A percentile compares a stretch with the other conserved stretches of the same genome.
These are phyloP conservation scores for Geotrichum australiense DNA, from an alignment of 1,139 yeast species.

Conservation along the genomic window DNA sequence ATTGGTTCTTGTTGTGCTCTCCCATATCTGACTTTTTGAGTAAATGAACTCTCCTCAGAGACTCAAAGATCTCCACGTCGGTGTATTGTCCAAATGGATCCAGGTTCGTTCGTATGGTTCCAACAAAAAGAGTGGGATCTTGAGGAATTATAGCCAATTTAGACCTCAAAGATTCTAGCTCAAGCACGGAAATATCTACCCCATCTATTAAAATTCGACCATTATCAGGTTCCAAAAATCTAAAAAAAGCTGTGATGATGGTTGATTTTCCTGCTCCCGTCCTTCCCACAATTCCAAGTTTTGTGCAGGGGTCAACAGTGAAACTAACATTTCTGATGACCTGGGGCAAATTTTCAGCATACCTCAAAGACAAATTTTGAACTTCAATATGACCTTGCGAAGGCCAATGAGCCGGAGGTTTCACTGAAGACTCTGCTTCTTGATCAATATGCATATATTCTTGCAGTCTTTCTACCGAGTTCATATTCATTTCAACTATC, in stretches of 20 bases:
- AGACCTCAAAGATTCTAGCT: slow-evolving; percentile 70
- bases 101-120: slow-evolving; percentile 72
- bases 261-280: slow-evolving; percentile 99
- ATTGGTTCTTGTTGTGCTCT: slow-evolving; percentile 77
- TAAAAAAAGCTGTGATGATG: slow-evolving; percentile 86
- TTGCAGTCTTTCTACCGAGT: slow-evolving; percentile 83
- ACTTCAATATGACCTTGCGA: slow-evolving; percentile 71
- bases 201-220: slow-evolving; percentile 82
- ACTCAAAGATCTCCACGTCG: slow-evolving; percentile 71
- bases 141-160: slow-evolving; percentile 90
- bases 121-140: slow-evolving; percentile 85
- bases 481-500: slow-evolving; percentile 89
- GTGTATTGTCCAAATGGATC: slow-evolving; percentile 72
- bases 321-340: slow-evolving; percentile 85
- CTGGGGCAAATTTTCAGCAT: slow-evolving; percentile 79
- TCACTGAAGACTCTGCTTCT: slow-evolving; percentile 67
- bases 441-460: slow-evolving; percentile 81
- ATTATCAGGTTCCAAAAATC: slow-evolving; percentile 85
- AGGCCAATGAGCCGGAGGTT: slow-evolving; percentile 83
- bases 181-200: slow-evolving; percentile 75
- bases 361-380: slow-evolving; percentile 69
- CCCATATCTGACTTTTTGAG: slow-evolving; percentile 31
- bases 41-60: slow-evolving; percentile 78
- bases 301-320: slow-evolving; percentile 64
- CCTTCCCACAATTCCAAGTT: slow-evolving; percentile 93